phyloP scores from a whole-genome alignment of 2,329 filamentous ascomycete species.

The Alternaria atra region DNA sequence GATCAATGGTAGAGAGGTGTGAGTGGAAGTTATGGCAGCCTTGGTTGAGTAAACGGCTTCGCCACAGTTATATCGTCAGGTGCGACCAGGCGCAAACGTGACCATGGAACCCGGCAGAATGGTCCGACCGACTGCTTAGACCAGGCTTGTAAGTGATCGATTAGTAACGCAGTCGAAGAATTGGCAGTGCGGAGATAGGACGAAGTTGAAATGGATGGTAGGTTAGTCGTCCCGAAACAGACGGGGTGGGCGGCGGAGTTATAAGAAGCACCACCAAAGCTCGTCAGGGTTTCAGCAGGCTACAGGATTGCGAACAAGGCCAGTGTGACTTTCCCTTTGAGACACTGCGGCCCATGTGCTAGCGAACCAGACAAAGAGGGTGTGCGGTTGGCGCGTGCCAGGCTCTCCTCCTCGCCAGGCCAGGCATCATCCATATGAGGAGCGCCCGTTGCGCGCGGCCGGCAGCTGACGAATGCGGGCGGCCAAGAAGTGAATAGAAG shows the following conservation, averaged over 20 bases:
- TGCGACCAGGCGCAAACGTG: conserved; percentile 25
- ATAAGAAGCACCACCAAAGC: conserved; percentile 27
- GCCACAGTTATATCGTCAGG: conserved; percentile 22
- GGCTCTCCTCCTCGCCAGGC: conserved; percentile 18
- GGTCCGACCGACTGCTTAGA: conserved; percentile 39
- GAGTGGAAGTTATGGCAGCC: conserved; percentile 22
- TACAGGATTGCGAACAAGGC: conserved; percentile 36
- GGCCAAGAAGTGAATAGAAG: conserved; percentile 47
- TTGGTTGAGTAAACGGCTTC: conserved; percentile 19
- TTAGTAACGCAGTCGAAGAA: conserved; percentile 33
- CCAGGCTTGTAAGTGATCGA: conserved; percentile 22
- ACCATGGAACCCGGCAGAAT: conserved; percentile 47
- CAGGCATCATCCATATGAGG: conserved; percentile 37
- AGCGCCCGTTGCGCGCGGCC: conserved; percentile 34
- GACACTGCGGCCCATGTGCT: conserved; percentile 32
- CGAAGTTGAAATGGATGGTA: conserved; percentile 23
- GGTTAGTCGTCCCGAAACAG: conserved; percentile 37
- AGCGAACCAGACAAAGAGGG: conserved; percentile 41
- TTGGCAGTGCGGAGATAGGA: conserved; percentile 40
- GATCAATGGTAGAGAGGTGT: conserved; percentile 21
- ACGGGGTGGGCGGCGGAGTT: conserved; percentile 34
- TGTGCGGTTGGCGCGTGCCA: conserved; percentile 33
- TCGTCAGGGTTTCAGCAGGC: conserved; percentile 32
- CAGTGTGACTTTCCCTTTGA: conserved; percentile 35
- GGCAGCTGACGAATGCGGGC: conserved; percentile 42